A percentile compares a stretch with the other conserved stretches of the same genome.
Evolutionary conservation across 164 flowering plant genomes (phyloP).

Genomic region (Annona cherimola): DNA sequence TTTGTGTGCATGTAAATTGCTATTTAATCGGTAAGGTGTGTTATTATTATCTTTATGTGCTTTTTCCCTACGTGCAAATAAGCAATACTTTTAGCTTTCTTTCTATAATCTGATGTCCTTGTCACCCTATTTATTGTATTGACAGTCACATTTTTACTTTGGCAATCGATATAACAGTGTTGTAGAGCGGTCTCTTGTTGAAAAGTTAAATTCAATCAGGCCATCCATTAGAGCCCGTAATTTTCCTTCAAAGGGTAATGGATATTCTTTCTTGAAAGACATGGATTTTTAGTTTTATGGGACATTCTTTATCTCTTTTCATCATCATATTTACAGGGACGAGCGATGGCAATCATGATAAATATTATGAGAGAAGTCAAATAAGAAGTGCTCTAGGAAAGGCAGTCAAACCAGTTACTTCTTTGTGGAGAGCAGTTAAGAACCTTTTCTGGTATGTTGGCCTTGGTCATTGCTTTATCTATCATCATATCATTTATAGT

Average conservation of each 20-base stretch:
- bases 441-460: constrained; percentile 22
- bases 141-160: not conserved
- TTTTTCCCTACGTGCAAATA: not conserved
- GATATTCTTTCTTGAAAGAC: not conserved
- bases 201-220: constrained; percentile 55
- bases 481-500: not conserved
- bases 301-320: not conserved
- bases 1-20: not conserved
- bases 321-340: constrained; percentile 11
- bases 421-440: constrained; percentile 24
- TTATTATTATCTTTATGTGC: not conserved
- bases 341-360: constrained; percentile 3
- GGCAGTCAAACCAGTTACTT: constrained; percentile 7
- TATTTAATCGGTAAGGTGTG: not conserved
- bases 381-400: constrained; percentile 8
- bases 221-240: constrained; percentile 17
- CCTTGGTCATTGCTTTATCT: not conserved
- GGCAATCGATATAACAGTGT: constrained; percentile 32
- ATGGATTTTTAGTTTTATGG: not conserved
- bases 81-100: not conserved
- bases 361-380: constrained; percentile 1
- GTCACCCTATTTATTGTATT: not conserved
- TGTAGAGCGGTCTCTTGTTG: constrained; percentile 46
- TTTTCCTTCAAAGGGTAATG: constrained; percentile 14
- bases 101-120: not conserved